These are phyloP conservation scores for Fusarium devonianum DNA, from an alignment of 2,329 filamentous ascomycete species.

Conservation along the genomic window DNA sequence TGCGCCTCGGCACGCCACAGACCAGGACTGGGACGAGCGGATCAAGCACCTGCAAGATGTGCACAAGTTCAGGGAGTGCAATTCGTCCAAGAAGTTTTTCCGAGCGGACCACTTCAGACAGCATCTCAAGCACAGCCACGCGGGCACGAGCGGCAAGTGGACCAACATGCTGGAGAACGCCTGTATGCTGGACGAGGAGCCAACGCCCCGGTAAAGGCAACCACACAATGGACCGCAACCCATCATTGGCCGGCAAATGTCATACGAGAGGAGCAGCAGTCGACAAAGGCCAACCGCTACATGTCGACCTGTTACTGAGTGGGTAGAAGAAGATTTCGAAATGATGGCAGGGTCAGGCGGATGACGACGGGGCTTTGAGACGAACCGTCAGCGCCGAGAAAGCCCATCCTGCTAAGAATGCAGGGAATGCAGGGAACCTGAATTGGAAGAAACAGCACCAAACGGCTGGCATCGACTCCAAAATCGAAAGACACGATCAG, in stretches of 20 bases:
- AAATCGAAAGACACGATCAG: constrained; percentile 17
- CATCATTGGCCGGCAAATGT: constrained; percentile 12
- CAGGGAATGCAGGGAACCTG: constrained; percentile 22
- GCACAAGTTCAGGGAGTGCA: constrained; percentile 98
- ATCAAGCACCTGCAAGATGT: constrained; percentile 86
- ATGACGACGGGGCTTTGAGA: constrained; percentile 32
- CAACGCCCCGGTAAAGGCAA: constrained; percentile 43
- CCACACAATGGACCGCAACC: not conserved
- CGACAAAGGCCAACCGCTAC: constrained; percentile 20
- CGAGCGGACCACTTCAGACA: constrained; percentile 97
- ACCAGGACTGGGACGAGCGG: constrained; percentile 87
- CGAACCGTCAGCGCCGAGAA: constrained; percentile 17
- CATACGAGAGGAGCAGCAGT: constrained; percentile 7
- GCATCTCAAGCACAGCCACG: constrained; percentile 97
- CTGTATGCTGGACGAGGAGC: constrained; percentile 89
- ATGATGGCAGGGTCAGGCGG: constrained; percentile 28
- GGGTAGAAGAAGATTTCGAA: constrained; percentile 28
- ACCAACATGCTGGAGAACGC: constrained; percentile 97
- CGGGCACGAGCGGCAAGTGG: constrained; percentile 96
- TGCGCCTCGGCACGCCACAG: constrained; percentile 63
- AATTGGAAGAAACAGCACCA: constrained; percentile 12
- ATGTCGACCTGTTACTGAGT: constrained; percentile 20
- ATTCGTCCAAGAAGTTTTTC: constrained; percentile 98
- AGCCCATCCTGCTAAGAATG: too few relatives aligned
- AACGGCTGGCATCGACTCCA: constrained; percentile 1